A percentile compares a stretch with the other conserved stretches of the same genome.
These are phyloP conservation scores for Umbelopsis ramanniana DNA, from an alignment of 192 early-diverging fungal genomes.

Conservation along the genomic window DNA sequence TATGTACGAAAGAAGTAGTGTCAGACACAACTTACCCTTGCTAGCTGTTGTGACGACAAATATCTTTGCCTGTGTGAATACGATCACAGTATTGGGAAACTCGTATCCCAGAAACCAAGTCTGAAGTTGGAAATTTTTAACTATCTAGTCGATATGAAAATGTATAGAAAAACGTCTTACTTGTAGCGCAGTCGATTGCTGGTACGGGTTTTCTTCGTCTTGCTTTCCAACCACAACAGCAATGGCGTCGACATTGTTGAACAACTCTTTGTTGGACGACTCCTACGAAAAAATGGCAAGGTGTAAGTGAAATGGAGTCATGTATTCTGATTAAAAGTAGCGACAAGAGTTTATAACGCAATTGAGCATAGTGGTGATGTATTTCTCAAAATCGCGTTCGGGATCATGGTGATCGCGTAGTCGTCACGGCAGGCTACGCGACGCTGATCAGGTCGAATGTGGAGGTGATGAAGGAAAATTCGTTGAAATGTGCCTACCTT, in stretches of 20 bases:
- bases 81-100: constrained; percentile 83
- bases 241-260: constrained; percentile 62
- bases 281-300: constrained; percentile 1
- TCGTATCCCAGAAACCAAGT: constrained; percentile 94
- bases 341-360: background rate
- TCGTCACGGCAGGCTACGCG: background rate
- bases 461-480: background rate
- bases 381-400: constrained; percentile 4
- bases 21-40: constrained; percentile 61
- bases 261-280: constrained; percentile 46
- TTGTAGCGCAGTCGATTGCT: constrained; percentile 71
- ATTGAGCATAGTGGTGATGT: background rate
- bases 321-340: background rate
- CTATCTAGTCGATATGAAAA: background rate
- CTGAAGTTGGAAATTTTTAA: constrained; percentile 48
- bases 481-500: constrained; percentile 37
- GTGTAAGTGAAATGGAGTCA: background rate
- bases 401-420: background rate
- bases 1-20: background rate
- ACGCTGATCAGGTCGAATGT: background rate
- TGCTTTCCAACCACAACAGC: constrained; percentile 66
- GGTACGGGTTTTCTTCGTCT: constrained; percentile 75
- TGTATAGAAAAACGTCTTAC: constrained; percentile 41
- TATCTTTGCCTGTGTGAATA: constrained; percentile 76
- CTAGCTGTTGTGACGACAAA: constrained; percentile 80